A percentile compares a stretch with the other conserved stretches of the same genome.
Conservation (phyloP, 2,329 filamentous ascomycete species). For the Neonectria punicea region DNA sequence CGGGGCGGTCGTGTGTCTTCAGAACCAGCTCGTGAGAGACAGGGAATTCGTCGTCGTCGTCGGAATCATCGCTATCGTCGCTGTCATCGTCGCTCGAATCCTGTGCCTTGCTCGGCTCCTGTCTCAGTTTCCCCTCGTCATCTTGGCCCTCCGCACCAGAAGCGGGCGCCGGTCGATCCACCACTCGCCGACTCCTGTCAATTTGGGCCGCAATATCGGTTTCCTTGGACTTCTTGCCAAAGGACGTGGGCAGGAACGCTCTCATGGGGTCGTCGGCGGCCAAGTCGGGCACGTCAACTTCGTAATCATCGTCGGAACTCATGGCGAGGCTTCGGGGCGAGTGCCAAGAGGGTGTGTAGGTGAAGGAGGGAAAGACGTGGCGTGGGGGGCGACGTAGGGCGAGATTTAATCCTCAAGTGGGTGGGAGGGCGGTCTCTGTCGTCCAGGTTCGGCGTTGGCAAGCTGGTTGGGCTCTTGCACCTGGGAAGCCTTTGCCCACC, state of each 20-base stretch:
- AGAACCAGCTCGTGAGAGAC: conserved; percentile 92
- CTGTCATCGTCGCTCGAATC: conserved; percentile 62
- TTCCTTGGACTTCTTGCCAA: conserved; percentile 83
- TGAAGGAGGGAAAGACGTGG: conserved; percentile 26
- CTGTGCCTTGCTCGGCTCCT: conserved; percentile 43
- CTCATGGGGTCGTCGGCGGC: conserved; percentile 76
- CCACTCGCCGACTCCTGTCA: conserved; percentile 75
- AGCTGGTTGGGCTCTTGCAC: conserved; percentile 30
- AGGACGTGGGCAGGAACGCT: conserved; percentile 81
- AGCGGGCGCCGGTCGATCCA: conserved; percentile 21
- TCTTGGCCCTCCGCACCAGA: conserved; percentile 27
- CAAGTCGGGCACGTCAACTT: conserved; percentile 64
- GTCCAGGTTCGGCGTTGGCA: conserved; percentile 27
- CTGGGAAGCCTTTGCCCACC: conserved; percentile 36
- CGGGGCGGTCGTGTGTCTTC: conserved; percentile 89
- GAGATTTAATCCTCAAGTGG: conserved; percentile 33
- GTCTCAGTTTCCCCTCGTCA: conserved; percentile 22
- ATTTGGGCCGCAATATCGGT: conserved; percentile 84
- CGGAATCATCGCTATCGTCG: conserved; percentile 65
- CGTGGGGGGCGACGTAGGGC: conserved; percentile 33
- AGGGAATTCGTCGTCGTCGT: conserved; percentile 87
- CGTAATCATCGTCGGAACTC: conserved; percentile 70
- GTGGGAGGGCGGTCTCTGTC: conserved; percentile 34
- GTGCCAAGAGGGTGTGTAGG: conserved; percentile 23
- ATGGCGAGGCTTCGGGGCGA: conserved; percentile 49